phyloP scores from a whole-genome alignment of 306 rosid species.

The Citrullus amarus region DNA sequence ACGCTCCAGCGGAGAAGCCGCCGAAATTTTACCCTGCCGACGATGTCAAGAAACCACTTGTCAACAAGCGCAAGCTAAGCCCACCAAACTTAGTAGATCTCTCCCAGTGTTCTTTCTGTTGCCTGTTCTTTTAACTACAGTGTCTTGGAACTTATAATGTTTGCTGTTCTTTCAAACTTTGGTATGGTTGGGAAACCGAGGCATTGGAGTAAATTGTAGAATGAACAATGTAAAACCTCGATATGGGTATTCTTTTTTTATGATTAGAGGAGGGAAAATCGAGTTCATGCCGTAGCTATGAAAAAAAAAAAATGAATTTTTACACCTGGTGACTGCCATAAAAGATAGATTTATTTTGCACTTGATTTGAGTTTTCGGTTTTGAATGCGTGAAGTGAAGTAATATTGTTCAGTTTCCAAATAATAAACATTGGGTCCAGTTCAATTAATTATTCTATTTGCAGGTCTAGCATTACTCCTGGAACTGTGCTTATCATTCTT shows the following conservation, averaged over 20 bases:
- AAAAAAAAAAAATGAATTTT: background rate
- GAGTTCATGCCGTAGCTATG: background rate
- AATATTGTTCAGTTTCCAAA: background rate
- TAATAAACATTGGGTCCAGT: background rate
- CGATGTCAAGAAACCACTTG: slow-evolving; percentile 35
- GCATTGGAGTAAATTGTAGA: background rate
- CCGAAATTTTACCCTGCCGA: slow-evolving; percentile 42
- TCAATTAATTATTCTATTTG: background rate
- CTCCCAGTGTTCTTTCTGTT: background rate
- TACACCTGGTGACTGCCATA: background rate
- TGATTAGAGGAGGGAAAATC: no score
- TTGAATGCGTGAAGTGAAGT: background rate
- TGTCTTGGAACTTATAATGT: background rate
- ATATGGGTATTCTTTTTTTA: background rate
- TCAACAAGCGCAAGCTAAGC: slow-evolving; percentile 39
- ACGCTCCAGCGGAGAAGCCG: slow-evolving; percentile 16
- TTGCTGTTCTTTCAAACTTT: background rate
- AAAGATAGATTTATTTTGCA: background rate
- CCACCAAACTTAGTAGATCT: slow-evolving; percentile 35
- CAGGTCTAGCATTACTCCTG: slow-evolving; percentile 55
- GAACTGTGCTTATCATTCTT: slow-evolving; percentile 53
- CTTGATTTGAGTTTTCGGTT: background rate
- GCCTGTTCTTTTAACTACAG: background rate
- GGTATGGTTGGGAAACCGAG: background rate
- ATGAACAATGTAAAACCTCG: background rate